A percentile compares a stretch with the other conserved stretches of the same genome.
Conservation (phyloP, 177 flowering plant species). For the Vitis hybrid region DNA sequence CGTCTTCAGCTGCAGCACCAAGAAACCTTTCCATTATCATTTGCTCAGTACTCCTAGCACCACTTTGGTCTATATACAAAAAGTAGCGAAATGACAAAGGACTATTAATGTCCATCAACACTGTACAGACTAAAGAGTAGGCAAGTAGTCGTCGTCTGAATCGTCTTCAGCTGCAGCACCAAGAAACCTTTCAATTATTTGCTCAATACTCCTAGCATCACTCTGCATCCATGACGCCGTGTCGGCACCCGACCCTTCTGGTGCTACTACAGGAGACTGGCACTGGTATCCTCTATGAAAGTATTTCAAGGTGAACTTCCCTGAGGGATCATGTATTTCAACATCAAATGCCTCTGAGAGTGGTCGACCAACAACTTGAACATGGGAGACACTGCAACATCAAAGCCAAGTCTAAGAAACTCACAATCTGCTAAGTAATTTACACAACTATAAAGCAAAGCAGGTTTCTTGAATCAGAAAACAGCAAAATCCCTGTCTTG, state of each 20-base stretch:
- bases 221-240: slow-evolving; percentile 25
- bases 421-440: neutral
- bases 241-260: slow-evolving; percentile 21
- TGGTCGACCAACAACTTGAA: slow-evolving; percentile 54
- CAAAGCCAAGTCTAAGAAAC: neutral
- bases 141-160: slow-evolving; percentile 30
- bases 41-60: no score
- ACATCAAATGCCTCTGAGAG: slow-evolving; percentile 43
- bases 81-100: no score
- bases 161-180: slow-evolving; percentile 1
- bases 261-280: slow-evolving; percentile 4
- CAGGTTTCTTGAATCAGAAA: neutral
- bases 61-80: neutral
- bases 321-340: slow-evolving; percentile 29
- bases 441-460: neutral
- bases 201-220: no score
- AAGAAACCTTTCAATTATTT: no score
- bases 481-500: neutral
- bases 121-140: neutral
- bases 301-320: slow-evolving; percentile 47
- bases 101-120: neutral
- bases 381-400: slow-evolving; percentile 55
- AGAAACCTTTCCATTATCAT: no score
- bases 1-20: neutral
- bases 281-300: slow-evolving; percentile 19